Percentiles rank a stretch among this genome's conserved stretches.
phyloP scores from a whole-genome alignment of 352 stramenopile genomes.

The Phytophthora syringae region DNA sequence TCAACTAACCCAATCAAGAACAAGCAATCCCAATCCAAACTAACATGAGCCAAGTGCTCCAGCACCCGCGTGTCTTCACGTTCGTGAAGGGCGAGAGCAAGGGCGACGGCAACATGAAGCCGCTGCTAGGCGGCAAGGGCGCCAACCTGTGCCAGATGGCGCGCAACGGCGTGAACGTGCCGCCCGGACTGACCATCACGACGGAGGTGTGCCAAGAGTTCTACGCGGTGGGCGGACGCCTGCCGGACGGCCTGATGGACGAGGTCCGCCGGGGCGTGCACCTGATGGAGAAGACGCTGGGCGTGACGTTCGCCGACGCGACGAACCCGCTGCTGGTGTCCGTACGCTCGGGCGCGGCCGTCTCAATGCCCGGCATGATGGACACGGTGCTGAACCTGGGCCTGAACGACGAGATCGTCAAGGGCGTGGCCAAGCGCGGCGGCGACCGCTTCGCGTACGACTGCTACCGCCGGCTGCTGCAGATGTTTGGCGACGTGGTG shows the following conservation, averaged over 20 bases:
- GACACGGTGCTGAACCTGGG: conserved; percentile 38
- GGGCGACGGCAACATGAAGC: conserved; percentile 36
- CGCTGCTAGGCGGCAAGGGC: conserved; percentile 36
- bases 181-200: conserved; percentile 33
- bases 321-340: conserved; percentile 32
- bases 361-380: conserved; percentile 36
- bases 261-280: conserved; percentile 23
- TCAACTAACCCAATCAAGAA: conserved; percentile 36
- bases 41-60: conserved; percentile 30
- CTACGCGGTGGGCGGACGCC: conserved; percentile 32
- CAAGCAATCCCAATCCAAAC: conserved; percentile 9
- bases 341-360: conserved; percentile 30
- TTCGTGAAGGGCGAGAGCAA: conserved; percentile 39
- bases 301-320: conserved; percentile 29
- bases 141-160: conserved; percentile 39
- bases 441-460: conserved; percentile 33
- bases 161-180: conserved; percentile 36
- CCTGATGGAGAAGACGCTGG: conserved; percentile 35
- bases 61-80: conserved; percentile 32
- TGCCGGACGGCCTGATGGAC: conserved; percentile 29
- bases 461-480: conserved; percentile 36
- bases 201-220: conserved; percentile 40
- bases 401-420: conserved; percentile 33
- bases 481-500: conserved; percentile 36
- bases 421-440: conserved; percentile 29